Evolutionary conservation across 2,329 filamentous ascomycete genomes (phyloP).

Genomic region (Pseudogymnoascus sp.): DNA sequence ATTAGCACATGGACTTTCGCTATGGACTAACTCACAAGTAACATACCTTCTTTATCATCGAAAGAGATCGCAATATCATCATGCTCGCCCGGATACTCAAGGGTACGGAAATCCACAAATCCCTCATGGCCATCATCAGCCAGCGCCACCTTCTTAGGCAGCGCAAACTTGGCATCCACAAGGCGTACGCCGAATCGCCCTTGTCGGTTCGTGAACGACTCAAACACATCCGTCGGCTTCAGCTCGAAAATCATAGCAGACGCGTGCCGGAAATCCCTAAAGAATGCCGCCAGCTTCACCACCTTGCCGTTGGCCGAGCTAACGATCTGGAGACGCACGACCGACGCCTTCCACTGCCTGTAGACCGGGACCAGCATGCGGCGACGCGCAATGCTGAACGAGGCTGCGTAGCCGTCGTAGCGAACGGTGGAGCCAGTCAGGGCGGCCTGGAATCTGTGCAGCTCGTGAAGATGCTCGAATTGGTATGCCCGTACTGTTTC

Average conservation of each 20-base stretch:
- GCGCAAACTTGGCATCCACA: constrained; percentile 77
- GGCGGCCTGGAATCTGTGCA: constrained; percentile 67
- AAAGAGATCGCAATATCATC: constrained; percentile 85
- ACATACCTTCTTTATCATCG: constrained; percentile 67
- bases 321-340: constrained; percentile 68
- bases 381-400: constrained; percentile 68
- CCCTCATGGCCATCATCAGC: constrained; percentile 48
- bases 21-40: background rate
- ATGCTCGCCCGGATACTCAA: constrained; percentile 84
- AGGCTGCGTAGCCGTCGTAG: constrained; percentile 59
- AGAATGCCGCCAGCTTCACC: constrained; percentile 70
- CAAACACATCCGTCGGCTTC: constrained; percentile 71
- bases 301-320: constrained; percentile 53
- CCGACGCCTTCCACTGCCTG: constrained; percentile 77
- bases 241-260: constrained; percentile 78
- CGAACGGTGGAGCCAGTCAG: constrained; percentile 69
- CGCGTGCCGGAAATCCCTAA: constrained; percentile 73
- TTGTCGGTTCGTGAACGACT: constrained; percentile 43
- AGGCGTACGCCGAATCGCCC: constrained; percentile 65
- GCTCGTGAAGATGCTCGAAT: constrained; percentile 51
- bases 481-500: constrained; percentile 59
- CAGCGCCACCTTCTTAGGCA: constrained; percentile 46
- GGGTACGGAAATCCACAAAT: constrained; percentile 78
- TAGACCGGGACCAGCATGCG: constrained; percentile 85
- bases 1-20: background rate